Base-by-base conservation (phyloP, 2,329 filamentous ascomycete genomes). In the Claviceps fusiformis region DNA sequence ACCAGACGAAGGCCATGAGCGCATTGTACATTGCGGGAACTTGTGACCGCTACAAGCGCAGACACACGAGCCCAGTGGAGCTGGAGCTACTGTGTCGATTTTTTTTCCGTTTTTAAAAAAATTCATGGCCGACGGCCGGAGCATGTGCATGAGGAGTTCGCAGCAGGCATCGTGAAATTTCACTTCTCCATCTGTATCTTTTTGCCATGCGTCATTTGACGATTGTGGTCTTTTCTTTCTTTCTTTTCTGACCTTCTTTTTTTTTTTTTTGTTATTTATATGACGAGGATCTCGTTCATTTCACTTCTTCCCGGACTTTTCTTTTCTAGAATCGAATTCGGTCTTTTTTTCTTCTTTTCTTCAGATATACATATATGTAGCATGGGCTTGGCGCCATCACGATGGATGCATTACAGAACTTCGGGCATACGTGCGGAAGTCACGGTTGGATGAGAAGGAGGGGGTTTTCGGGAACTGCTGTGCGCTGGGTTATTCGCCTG, bases 151-250 rank as follows among this genome's bases (percentile, higher is more conserved):
- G 50, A 47, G 51, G 33, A 39, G 46, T 49, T 52, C 6, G 51
- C 39, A 53, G 13, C 45, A 47, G 39, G 41, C 49, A 47, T 46
- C 8, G 29, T 55, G 13, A 50, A 54, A 62, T 68, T 67, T 67
- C 63, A 58, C 63, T 69, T 68, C 63, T 68, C 60, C n/a, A 60
- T 57, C 60, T 70, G 67, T 69, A 70, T 61, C 62, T 67, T 67
- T 68, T 64, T 63, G 64, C 60, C 59, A 62, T 56, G 60, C 56
- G 65, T 62, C 65, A 67, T 61, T 61, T 64, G 59, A 64, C 64
- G 62, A 68, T 65, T 60, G 63, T 66, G 43, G 53, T 62, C 62
- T 63, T 24, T 60, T 56, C n/a, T 47, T 39, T 44, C 59, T 55
- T 50, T n/a, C n/a, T n/a, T n/a, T n/a, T n/a, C n/a, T n/a, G n/a